Evolutionary conservation across 129 eudicot genomes (phyloP), one percentile per base, ranked within the genome.

Genomic region (Chrysanthemum seticuspe): DNA sequence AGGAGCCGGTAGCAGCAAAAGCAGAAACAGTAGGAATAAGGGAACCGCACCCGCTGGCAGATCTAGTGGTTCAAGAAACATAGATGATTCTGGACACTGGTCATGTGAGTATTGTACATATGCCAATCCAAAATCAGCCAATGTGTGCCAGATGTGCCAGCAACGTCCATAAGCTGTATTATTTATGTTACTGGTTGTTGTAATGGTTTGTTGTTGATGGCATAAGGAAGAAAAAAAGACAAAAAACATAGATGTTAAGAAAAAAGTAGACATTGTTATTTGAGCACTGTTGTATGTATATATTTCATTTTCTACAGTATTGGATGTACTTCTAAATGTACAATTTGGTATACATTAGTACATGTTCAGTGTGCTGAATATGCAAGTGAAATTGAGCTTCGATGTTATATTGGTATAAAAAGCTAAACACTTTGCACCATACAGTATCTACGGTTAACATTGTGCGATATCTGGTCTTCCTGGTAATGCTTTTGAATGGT

Each of bases 61-160:
- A 61, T 85, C 98, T 55, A 86, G 85, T 75, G 79, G 78, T 74
- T 75, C 95, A 1, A 75, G 91, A 67, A 81, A 77, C 81, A 67
- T 76, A 54, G 93, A 88, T 67, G 99, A 94, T 76, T 79, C 93
- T 1, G 85, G 82, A 14, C 92, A 88, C 75, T 94, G 99, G 97
- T 84, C 97, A 48, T 94, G 99, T 48, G 96, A 90, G 71, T 78
- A 85, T 62, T 94, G 99, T 83, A 94, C 99, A 1, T 94, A 55
- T 81, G 98, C 98, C 67, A 94, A 94, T 76, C 85, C 58, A 21
- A 83, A 73, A 65, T 84, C 97, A 10, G 86, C 86, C 5, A 78
- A 80, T 11, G 78, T 77, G 44, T 94, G 98, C 72, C 93, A 90
- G 53, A 90, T 94, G 89, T 94, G 98, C 81, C 97, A 86, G 77